phyloP scores from a whole-genome alignment of 768 basidiomycete species.

The Cystoderma amianthinum region DNA sequence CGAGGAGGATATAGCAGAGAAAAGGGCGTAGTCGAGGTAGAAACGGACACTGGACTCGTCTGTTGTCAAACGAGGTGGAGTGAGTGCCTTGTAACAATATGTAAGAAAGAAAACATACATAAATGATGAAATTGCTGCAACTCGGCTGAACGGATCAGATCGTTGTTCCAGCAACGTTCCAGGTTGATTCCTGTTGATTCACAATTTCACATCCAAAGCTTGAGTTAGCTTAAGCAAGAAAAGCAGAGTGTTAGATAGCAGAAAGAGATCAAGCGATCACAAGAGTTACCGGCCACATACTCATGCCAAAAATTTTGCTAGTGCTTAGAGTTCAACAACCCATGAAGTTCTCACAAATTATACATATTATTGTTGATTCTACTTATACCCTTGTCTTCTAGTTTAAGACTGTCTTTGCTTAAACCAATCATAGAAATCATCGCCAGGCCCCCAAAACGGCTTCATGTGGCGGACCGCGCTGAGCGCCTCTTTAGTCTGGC shows the following conservation, averaged over 20 bases:
- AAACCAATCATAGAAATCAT: neutral
- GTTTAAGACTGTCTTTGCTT: no score
- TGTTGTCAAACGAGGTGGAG: slow-evolving; percentile 21
- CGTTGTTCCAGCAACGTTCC: no score
- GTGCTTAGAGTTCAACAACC: no score
- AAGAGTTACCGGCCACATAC: no score
- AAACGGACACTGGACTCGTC: slow-evolving; percentile 40
- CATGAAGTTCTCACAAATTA: no score
- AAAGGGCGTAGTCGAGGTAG: slow-evolving; percentile 39
- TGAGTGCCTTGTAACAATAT: no score
- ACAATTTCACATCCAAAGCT: slow-evolving; percentile 60
- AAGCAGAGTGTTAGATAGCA: slow-evolving; percentile 86
- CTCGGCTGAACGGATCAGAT: slow-evolving; percentile 54
- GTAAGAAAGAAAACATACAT: neutral
- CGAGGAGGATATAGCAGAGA: slow-evolving; percentile 88
- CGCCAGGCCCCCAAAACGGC: neutral
- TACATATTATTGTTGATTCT: no score
- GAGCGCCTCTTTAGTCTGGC: neutral
- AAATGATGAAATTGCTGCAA: slow-evolving; percentile 71
- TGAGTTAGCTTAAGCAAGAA: slow-evolving; percentile 69
- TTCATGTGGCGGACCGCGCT: neutral
- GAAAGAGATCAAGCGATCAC: no score
- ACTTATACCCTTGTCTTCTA: no score
- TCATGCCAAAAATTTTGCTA: no score
- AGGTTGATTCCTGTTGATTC: slow-evolving; percentile 46